phyloP scores from a whole-genome alignment of 2,329 filamentous ascomycete species.

The Fusarium devonianum region DNA sequence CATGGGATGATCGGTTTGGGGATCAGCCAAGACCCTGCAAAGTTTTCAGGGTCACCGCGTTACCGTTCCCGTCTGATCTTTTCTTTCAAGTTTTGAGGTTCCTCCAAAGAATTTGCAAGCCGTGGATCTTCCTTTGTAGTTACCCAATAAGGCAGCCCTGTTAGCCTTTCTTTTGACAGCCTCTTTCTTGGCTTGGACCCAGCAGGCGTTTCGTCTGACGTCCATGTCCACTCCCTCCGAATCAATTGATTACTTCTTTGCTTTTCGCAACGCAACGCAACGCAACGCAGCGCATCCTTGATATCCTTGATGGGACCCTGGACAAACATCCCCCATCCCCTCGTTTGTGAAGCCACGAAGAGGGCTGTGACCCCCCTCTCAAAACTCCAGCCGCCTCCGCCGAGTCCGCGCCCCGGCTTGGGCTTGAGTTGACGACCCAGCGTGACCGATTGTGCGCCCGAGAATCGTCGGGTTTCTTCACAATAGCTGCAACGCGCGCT shows the following conservation, averaged over 20 bases:
- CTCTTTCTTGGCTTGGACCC: neutral
- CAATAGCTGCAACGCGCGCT: constrained; percentile 26
- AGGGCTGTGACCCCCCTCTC: constrained; percentile 8
- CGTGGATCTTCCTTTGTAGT: neutral
- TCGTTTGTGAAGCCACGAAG: constrained; percentile 17
- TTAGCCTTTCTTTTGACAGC: neutral
- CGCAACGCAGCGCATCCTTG: too few relatives aligned
- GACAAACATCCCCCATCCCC: constrained; percentile 11
- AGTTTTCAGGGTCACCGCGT: neutral
- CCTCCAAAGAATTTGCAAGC: too few relatives aligned
- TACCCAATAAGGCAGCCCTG: neutral
- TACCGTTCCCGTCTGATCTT: neutral
- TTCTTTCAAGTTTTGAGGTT: too few relatives aligned
- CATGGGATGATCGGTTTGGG: too few relatives aligned
- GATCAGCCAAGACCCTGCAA: too few relatives aligned
- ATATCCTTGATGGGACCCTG: constrained; percentile 15
- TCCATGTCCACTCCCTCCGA: constrained; percentile 2
- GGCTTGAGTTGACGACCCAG: neutral
- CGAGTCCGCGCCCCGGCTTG: constrained; percentile 7
- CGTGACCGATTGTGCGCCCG: constrained; percentile 19
- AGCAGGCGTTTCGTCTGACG: constrained; percentile 3
- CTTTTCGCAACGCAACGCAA: constrained; percentile 27
- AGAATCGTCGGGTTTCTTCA: constrained; percentile 29
- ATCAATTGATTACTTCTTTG: constrained; percentile 23
- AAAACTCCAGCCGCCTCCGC: constrained; percentile 4